Base-by-base conservation (phyloP, 192 early-diverging fungal genomes). In the Linderina pennispora region DNA sequence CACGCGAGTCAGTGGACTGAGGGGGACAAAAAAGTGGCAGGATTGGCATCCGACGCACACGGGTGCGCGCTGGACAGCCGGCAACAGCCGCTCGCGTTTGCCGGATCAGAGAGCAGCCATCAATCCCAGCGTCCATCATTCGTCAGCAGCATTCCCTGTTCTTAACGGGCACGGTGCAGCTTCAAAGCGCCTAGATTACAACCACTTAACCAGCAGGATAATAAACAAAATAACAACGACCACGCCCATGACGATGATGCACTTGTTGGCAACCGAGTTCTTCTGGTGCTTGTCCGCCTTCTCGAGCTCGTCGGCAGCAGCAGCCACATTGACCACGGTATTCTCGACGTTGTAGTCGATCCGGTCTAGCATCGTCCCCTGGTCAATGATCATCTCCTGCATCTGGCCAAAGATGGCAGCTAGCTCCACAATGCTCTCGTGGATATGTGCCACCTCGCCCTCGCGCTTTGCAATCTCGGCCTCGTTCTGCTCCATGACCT, bases 261-360 rank as follows among this genome's bases (percentile, higher is more conserved):
- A 86, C 54, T 91, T 85, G 50, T 91, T 82, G 35, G 88, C 90
- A 31, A 80, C 73, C 14, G 86, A 73, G 43, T 71, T 85, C 45
- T 85, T 86, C 71, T 95, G 92, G 62, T 89, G 87, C 40, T 73
- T 75, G 28, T 82, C 79, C 14, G 80, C 91, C 75, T 86, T 61
- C 37, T 82, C 75, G 38, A 98, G 78, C 59, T 98, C 83, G 32
- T 81, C 80, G 35, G 86, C 86, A 3, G 90, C 96, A 4, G 83
- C 72, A 48, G 91, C 82, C n/a, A 92, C 74, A 50, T 89, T 77
- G 22, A 87, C 75, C 14, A 61, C 78, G 8, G 86, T 83, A 46
- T 86, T 83, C 53, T 97, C 96, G 45, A 98, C 83, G 56, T 98
- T 97, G 64, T 85, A 98, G 65, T 98, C 96, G 46, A 98, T 97